Evolutionary conservation across 2,329 filamentous ascomycete species (phyloP).

Genomic region (Cercospora sesami): DNA sequence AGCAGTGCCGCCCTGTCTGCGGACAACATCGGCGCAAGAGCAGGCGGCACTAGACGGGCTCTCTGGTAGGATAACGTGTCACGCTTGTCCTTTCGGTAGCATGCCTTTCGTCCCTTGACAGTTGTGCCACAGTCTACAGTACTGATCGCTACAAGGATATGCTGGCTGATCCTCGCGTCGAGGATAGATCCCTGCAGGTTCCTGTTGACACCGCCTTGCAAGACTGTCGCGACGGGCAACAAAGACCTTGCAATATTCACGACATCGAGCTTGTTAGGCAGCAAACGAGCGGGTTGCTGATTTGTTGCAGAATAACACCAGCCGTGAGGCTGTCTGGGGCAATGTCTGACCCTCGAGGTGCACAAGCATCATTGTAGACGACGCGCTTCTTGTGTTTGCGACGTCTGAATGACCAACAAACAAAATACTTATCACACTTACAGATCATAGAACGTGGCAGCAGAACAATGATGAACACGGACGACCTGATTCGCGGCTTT

Average conservation of each 20-base stretch:
- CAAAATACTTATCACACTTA: neutral
- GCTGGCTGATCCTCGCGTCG: constrained; percentile 2
- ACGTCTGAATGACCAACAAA: neutral
- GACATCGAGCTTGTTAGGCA: neutral
- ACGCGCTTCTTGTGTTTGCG: neutral
- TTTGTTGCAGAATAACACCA: neutral
- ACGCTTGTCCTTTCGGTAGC: neutral
- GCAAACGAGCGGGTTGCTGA: neutral
- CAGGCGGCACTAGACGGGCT: neutral
- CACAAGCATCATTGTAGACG: neutral
- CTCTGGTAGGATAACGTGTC: neutral
- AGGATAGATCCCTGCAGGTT: constrained; percentile 1
- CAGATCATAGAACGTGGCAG: neutral
- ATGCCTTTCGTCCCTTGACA: neutral
- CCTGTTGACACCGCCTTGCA: constrained; percentile 7
- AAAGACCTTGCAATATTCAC: neutral
- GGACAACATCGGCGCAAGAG: neutral
- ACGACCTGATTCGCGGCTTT: constrained; percentile 6
- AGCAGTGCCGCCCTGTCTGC: neutral
- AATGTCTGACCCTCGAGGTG: neutral
- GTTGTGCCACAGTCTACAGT: neutral
- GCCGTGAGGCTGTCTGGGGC: neutral
- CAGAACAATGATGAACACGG: neutral
- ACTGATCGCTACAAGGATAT: neutral
- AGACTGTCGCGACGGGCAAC: constrained; percentile 14